Evolutionary conservation across 352 stramenopile species (phyloP), one percentile per base, ranked within the genome.

Genomic region (Albugo laibachii): DNA sequence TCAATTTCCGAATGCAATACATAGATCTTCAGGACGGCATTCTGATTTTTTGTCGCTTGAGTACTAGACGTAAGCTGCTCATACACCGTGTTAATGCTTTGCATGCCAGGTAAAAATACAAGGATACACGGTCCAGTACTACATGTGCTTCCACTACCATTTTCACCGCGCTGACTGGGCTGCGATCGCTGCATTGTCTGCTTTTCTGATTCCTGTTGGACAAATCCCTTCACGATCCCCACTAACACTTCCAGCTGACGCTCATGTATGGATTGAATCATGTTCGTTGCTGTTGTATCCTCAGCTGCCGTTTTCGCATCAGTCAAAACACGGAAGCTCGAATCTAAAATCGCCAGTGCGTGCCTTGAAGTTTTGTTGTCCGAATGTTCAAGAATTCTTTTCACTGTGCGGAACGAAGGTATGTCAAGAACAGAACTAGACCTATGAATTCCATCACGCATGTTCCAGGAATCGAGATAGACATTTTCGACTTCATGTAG

Each of bases 31-130:
- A 43, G 3, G 16, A 19, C 62, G 21, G 64, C 48, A 36, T 69
- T 49, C 39, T 46, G 44, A 5, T 40, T n/a, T n/a, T n/a, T 37
- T 10, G 37, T 45, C 19, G 19, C 39, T 39, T 55, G 49, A 1
- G 57, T 55, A n/a, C 75, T 27, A 11, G 55, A 42, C 11, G 54
- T 76, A 6, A 95, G 55, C 10, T 69, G 51, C 40, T 92, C 79
- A 47, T 89, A 89, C 35, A 96, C 49, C 14, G 51, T 56, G 46
- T 88, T 80, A 50, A 99, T 98, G 52, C 96, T 92, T 39, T 70
- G 73, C 41, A 93, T 93, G 16, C 93, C 94, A 13, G 92, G 83
- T 2, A 98, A 50, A 61, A 99, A 98, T 2, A 98, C 82, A 18
- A 99, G 68, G 53, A 98, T 94, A 34, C 77, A 86, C 44, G 80